Conservation (phyloP, 495 filamentous ascomycete species). For the Penicillium taxi region DNA sequence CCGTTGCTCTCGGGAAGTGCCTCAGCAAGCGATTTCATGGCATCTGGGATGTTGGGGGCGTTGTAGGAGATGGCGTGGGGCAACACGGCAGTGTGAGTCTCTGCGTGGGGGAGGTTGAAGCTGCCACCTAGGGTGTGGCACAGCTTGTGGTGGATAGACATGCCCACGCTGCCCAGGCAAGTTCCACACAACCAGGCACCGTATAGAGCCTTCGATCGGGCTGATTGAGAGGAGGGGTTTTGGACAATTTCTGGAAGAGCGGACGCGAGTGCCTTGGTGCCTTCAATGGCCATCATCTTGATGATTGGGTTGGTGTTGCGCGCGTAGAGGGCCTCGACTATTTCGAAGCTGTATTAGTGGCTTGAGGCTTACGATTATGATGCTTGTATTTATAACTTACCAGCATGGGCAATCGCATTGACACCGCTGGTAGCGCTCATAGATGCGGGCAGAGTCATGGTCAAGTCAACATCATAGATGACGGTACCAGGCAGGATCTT, state of each 20-base stretch:
- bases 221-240: constrained; percentile 39
- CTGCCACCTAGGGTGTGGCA: constrained; percentile 61
- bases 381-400: constrained; percentile 33
- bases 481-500: constrained; percentile 59
- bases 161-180: constrained; percentile 57
- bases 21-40: constrained; percentile 49
- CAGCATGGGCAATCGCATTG: constrained; percentile 63
- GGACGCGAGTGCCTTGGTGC: constrained; percentile 43
- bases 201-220: constrained; percentile 52
- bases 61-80: constrained; percentile 64
- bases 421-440: constrained; percentile 59
- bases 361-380: too few species aligned
- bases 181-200: constrained; percentile 61
- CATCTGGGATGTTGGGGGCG: constrained; percentile 52
- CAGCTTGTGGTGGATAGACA: constrained; percentile 66
- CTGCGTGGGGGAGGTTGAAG: constrained; percentile 63
- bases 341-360: not conserved
- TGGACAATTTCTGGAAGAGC: constrained; percentile 51
- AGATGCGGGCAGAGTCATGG: constrained; percentile 52
- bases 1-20: constrained; percentile 52
- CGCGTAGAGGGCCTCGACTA: constrained; percentile 60
- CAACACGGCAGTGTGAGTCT: constrained; percentile 61
- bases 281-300: constrained; percentile 50
- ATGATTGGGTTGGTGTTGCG: constrained; percentile 55
- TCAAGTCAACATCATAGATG: constrained; percentile 63